Conservation (phyloP, 805 yeast species). For the Metschnikowia aberdeeniae region DNA sequence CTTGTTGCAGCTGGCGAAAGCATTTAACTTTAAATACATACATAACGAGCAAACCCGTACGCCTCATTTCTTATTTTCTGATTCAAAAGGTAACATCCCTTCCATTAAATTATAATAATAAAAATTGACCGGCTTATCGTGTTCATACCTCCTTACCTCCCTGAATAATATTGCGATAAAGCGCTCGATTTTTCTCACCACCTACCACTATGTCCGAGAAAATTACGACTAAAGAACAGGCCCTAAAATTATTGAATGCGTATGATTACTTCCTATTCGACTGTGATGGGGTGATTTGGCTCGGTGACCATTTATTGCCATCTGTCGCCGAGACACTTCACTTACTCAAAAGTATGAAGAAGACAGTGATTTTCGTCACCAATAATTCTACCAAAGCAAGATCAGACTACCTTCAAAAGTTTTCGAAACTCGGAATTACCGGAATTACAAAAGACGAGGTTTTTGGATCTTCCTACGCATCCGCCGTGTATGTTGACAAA, state of each 20-base stretch:
- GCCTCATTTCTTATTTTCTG: not conserved
- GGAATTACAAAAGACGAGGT: constrained; percentile 58
- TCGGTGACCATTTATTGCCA: constrained; percentile 79
- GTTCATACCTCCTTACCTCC: not conserved
- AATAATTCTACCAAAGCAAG: constrained; percentile 94
- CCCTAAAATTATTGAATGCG: constrained; percentile 49
- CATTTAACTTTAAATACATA: not conserved
- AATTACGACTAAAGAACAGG: constrained; percentile 45
- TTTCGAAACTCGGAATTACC: constrained; percentile 54
- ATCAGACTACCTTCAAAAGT: constrained; percentile 68
- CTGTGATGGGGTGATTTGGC: constrained; percentile 97
- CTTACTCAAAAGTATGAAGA: constrained; percentile 50
- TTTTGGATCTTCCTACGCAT: constrained; percentile 88
- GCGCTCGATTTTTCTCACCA: constrained; percentile 1
- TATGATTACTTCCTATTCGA: constrained; percentile 90
- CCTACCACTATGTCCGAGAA: constrained; percentile 42
- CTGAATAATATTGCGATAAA: not conserved
- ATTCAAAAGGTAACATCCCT: not conserved
- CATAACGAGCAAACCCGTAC: not conserved
- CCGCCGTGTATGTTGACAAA: constrained; percentile 79
- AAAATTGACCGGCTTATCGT: no score
- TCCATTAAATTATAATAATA: no score
- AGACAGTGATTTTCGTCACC: constrained; percentile 83
- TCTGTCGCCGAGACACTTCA: constrained; percentile 70
- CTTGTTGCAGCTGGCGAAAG: not conserved